phyloP scores from a whole-genome alignment of 2,329 filamentous ascomycete species.

The Trichocomaceae sp. region DNA sequence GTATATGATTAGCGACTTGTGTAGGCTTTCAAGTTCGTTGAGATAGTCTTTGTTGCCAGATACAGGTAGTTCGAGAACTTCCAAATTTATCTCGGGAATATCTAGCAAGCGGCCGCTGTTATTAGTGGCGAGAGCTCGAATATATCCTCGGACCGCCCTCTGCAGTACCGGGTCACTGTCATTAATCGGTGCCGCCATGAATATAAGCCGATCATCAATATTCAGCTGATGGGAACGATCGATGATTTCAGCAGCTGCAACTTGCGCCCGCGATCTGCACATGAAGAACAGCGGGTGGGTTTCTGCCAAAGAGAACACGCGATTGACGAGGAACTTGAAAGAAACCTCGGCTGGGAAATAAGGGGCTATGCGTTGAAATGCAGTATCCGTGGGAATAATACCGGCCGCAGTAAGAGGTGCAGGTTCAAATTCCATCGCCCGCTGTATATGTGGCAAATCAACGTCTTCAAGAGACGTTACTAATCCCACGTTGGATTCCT shows the following conservation, averaged over 20 bases:
- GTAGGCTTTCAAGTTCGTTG: slow-evolving; percentile 64
- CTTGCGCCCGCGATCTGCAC: slow-evolving; percentile 55
- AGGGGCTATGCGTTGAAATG: slow-evolving; percentile 68
- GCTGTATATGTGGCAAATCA: slow-evolving; percentile 59
- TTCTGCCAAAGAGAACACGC: slow-evolving; percentile 62
- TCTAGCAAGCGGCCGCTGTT: slow-evolving; percentile 63
- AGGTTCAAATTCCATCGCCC: slow-evolving; percentile 58
- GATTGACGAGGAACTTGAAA: slow-evolving; percentile 73
- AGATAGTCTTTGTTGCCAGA: slow-evolving; percentile 53
- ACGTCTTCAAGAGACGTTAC: slow-evolving; percentile 70
- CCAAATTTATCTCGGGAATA: slow-evolving; percentile 63
- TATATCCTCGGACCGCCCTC: slow-evolving; percentile 56
- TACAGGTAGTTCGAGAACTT: slow-evolving; percentile 58
- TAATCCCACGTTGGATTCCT: slow-evolving; percentile 50
- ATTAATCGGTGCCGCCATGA: slow-evolving; percentile 64
- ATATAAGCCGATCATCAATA: slow-evolving; percentile 66
- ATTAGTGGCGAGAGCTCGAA: slow-evolving; percentile 62
- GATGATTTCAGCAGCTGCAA: slow-evolving; percentile 66
- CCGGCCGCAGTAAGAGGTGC: slow-evolving; percentile 64
- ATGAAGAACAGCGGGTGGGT: slow-evolving; percentile 64
- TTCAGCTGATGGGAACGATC: slow-evolving; percentile 62
- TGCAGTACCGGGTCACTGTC: slow-evolving; percentile 42
- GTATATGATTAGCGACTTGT: slow-evolving; percentile 77
- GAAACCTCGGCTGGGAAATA: slow-evolving; percentile 78
- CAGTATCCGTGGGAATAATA: slow-evolving; percentile 62